A percentile compares a stretch with the other conserved stretches of the same genome.
phyloP scores from a whole-genome alignment of 78 protist genomes.

The Creolimax fragrantissima region DNA sequence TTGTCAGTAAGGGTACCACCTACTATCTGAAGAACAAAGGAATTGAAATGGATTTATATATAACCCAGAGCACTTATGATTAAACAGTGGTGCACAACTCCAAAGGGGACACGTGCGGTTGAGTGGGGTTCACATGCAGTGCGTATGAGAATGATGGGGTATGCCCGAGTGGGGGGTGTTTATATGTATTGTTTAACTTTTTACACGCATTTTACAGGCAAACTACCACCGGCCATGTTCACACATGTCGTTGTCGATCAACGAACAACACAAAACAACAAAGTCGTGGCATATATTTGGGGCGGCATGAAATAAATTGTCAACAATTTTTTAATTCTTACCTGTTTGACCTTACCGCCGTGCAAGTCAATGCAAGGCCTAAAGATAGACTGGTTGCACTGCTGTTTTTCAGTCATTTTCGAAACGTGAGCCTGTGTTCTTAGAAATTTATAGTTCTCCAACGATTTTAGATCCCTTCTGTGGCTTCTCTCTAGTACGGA shows the following conservation, averaged over 20 bases:
- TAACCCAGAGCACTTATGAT: not conserved
- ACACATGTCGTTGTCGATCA: not conserved
- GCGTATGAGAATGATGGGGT: not conserved
- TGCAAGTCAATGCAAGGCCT: conserved; percentile 50
- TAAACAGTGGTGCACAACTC: not conserved
- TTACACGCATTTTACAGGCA: not conserved
- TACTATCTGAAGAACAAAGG: conserved; percentile 24
- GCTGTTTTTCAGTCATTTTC: too few species aligned
- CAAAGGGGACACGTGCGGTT: not conserved
- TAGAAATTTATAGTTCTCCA: too few species aligned
- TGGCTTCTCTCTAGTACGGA: too few species aligned
- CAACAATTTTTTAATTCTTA: not conserved
- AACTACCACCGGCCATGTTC: not conserved
- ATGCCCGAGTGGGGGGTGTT: not conserved
- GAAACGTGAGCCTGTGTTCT: too few species aligned
- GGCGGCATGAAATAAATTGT: not conserved
- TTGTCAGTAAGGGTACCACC: conserved; percentile 18
- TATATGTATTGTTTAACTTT: not conserved
- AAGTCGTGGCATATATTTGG: too few species aligned
- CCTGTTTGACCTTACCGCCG: conserved; percentile 11
- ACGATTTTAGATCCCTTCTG: too few species aligned
- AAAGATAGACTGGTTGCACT: conserved; percentile 1
- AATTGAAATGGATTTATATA: not conserved
- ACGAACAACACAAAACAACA: not conserved
- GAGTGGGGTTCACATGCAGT: not conserved